These are phyloP conservation scores for Pseudozyma sp. DNA, from an alignment of 1,284 basidiomycete genomes.

Conservation along the genomic window DNA sequence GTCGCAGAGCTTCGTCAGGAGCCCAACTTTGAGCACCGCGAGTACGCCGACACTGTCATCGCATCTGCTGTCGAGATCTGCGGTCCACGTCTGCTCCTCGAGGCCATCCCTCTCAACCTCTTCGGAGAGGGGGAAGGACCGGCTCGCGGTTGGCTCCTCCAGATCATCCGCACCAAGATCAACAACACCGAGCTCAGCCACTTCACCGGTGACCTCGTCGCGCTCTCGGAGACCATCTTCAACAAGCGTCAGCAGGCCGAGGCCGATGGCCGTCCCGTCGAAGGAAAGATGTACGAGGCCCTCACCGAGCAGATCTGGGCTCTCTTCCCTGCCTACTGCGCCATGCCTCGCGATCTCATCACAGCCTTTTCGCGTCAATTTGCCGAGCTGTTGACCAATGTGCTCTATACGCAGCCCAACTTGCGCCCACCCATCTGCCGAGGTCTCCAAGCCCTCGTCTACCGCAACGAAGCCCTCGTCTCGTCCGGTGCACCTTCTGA, in stretches of 20 bases:
- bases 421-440: conserved; percentile 85
- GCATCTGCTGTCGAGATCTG: conserved; percentile 85
- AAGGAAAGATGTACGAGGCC: conserved; percentile 94
- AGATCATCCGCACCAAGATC: conserved; percentile 81
- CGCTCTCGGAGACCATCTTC: conserved; percentile 92
- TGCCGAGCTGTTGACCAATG: conserved; percentile 81
- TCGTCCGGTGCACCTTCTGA: conserved; percentile 71
- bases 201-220: conserved; percentile 90
- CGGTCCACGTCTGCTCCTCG: conserved; percentile 84
- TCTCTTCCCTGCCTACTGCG: conserved; percentile 75
- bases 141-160: conserved; percentile 88
- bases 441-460: conserved; percentile 83
- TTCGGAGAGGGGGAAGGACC: conserved; percentile 71
- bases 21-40: conserved; percentile 90
- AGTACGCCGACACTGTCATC: conserved; percentile 84
- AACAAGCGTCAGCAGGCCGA: conserved; percentile 75
- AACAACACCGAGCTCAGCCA: conserved; percentile 85
- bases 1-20: conserved; percentile 81
- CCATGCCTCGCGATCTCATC: conserved; percentile 83
- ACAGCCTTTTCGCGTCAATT: conserved; percentile 55
- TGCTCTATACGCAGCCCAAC: conserved; percentile 87
- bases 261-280: conserved; percentile 76
- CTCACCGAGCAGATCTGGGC: conserved; percentile 93
- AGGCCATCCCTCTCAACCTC: conserved; percentile 84
- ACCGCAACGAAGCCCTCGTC: conserved; percentile 75